Evolutionary conservation across 306 rosid genomes (phyloP), one percentile per base, ranked within the genome.

Genomic region (Casuarina equisetifolia): DNA sequence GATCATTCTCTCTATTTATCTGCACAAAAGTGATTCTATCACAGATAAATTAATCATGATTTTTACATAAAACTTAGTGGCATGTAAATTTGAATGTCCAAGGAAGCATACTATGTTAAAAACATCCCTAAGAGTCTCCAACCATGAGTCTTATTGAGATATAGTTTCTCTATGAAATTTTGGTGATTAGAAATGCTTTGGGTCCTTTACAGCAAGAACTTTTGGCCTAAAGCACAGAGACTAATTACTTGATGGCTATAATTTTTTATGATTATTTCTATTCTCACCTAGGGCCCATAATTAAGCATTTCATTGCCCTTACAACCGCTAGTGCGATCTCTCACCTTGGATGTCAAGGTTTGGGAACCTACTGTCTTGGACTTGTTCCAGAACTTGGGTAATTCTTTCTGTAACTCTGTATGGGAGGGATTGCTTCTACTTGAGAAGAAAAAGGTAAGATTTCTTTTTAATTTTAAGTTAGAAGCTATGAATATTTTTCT

Each of bases 361-460:
- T 95, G 98, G 98, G 98, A 95, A 69, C 87, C 97, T 78, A 86
- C 95, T 45, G 69, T 95, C 82, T 61, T 95, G 92, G 91, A 88
- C 80, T 89, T 89, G 71, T 95, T 95, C 78, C 87, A 76, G 85
- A 92, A 86, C 84, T 85, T 95, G 84, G 98, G 98, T 19, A 95
- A 95, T 89, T 78, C 93, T 79, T 92, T 71, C 83, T 89, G 97
- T 80, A 95, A 95, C 82, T 89, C 97, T 54, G 38, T 95, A 75
- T 95, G 98, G 98, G 98, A 95, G 85, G 93, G 88, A 82, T 72
- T 84, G 88, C 88, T 89, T 87, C 86, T 63, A 49, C 88, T 69
- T 81, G 89, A 82, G 63, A 74, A 77, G 78, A 90, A 76, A n/a
- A 81, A 84, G 89, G 97, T 89, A 86, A 87, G 74, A 63, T 69